Base-by-base conservation (phyloP, 2,329 filamentous ascomycete species). In the Polytolypa hystricis region DNA sequence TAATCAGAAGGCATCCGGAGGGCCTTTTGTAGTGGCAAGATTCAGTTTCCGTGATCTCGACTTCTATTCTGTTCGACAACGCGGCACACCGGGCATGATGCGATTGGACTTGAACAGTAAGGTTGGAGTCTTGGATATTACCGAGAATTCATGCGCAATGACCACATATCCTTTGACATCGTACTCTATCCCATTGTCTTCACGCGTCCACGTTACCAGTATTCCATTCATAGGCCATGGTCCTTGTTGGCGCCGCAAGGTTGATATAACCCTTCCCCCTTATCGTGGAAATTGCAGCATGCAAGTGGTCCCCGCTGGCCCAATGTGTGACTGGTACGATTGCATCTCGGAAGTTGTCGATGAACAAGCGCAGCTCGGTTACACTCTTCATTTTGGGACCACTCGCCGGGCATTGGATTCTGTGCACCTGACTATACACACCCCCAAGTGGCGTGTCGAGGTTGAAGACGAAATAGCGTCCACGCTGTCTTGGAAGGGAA, bases 111-210 rank as follows among this genome's bases (percentile, higher is more conserved):
- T 80, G 21, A 71, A 75, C 45, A 60, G 58, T 17, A 61, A 66
- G 35, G 51, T 57, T 9, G 43, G 53, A 10, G 52, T 58, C 43
- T 54, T 79, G 10, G 74, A 76, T 48, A 50, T 79, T 15, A 61
- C 70, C 20, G 70, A 76, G 42, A 76, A 77, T 41, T 60, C 69
- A 31, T 70, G 73, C 48, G 71, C 67, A 74, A 34, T 62, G 7
- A 7, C 21, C 7, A 7, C 7, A n/a, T 25, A 7, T 25, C 21
- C 21, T 7, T 25, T n/a, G n/a, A 7, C 21, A n/a, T n/a, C n/a
- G n/a, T n/a, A n/a, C n/a, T 60, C 50, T 30, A 18, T 52, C 46
- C 37, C 54, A 39, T 38, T 64, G 58, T 23, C 66, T 58, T 42
- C 62, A 57, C 30, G 58, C 62, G 41, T 72, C 65, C 52, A 57